Evolutionary conservation across 305 asterid genomes (phyloP).

Genomic region (Fraxinus dipetala): DNA sequence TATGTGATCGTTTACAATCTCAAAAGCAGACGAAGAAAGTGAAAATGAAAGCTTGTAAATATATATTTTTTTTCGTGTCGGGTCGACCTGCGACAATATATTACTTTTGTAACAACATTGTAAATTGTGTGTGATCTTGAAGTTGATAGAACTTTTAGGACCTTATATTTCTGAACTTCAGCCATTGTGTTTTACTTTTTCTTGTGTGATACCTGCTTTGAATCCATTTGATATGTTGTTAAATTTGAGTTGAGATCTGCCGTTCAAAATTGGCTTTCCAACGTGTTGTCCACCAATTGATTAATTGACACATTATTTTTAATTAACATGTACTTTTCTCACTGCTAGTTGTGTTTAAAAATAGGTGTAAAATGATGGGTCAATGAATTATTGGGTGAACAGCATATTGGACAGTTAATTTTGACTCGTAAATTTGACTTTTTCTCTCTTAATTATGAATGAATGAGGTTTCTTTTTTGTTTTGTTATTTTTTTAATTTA

Average conservation of each 20-base stretch:
- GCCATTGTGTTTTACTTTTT: background rate
- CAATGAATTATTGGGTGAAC: background rate
- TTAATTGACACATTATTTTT: too few species aligned
- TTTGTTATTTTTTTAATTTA: background rate
- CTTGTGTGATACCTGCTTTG: background rate
- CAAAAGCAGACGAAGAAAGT: conserved; percentile 18
- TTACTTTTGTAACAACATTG: conserved; percentile 24
- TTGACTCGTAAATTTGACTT: background rate
- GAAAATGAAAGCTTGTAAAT: conserved; percentile 20
- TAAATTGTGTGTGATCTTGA: conserved; percentile 23
- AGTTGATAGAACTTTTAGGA: background rate
- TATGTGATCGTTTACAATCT: conserved; percentile 17
- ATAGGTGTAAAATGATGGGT: background rate
- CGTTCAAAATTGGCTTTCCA: background rate
- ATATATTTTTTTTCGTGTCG: background rate
- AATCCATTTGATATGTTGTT: background rate
- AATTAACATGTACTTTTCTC: background rate
- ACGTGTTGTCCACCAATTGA: too few species aligned
- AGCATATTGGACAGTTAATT: background rate
- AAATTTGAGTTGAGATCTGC: background rate
- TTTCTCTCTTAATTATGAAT: background rate
- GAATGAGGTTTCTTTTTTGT: background rate
- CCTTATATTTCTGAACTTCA: background rate
- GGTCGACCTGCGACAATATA: background rate
- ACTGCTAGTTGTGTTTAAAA: background rate